Evolutionary conservation across 2,329 filamentous ascomycete species (phyloP), one percentile per base, ranked within the genome.

Genomic region (Fusarium piperis): DNA sequence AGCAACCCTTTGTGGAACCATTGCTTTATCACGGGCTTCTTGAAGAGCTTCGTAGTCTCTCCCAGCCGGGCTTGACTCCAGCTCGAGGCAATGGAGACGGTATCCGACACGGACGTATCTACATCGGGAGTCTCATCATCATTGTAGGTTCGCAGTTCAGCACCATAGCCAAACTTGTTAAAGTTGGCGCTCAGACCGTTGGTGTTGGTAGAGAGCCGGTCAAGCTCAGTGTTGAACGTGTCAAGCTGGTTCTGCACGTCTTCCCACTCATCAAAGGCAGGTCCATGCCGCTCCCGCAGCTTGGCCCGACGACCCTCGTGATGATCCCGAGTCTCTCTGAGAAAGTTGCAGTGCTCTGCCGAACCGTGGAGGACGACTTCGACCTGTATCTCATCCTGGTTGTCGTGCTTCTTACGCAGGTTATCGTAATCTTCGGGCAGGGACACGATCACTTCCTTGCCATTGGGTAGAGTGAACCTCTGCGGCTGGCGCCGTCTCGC

Each of bases 1-100:
- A 92, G 79, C 13, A 92, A 82, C 0, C 89, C 89, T 65, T 88
- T 88, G 76, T 92, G 89, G 73, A 91, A 91, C 79, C 91, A 91
- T 80, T 92, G 90, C 64, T 89, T 84, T 4, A 92, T 83, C 8
- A 88, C 85, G 0, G 90, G 90, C 68, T 84, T 85, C 76, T 88
- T 88, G 76, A 88, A 89, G 64, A 91, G 79, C 75, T 86, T 87
- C 74, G 90, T 84, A 1, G 85, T 83, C 53, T 79, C 62, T 80
- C 86, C 78, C 13, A 65, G 72, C 60, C 82, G 83, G 52, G 55
- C 41, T 13, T 72, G 71, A 33, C 68, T 65, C 23, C 61, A 62
- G 20, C 64, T 64, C 13, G 74, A 75, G 13, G 53, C 53, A 36
- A 74, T 60, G 81, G 72, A 76, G n/a, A 78, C 41, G 7, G 74